Percentiles rank a stretch among this genome's conserved stretches.
Evolutionary conservation across 129 eudicot species (phyloP).

Genomic region (Centaurea solstitialis): DNA sequence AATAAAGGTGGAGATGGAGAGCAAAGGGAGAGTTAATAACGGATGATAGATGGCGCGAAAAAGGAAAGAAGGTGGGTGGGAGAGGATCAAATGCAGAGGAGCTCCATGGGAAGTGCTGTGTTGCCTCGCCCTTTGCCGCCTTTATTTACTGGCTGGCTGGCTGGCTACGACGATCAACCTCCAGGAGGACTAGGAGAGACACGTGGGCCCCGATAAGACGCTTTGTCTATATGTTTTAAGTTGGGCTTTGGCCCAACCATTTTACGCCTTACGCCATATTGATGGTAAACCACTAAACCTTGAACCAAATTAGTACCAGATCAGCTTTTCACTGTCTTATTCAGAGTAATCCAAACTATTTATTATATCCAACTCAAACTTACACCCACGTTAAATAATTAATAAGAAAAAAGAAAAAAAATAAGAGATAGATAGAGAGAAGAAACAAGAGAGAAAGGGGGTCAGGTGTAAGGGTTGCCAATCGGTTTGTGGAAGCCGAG

Average conservation of each 20-base stretch:
- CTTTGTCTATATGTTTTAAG: background rate
- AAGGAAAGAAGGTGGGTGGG: slow-evolving; percentile 21
- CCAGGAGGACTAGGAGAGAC: background rate
- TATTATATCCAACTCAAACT: too few species aligned
- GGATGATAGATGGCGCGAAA: slow-evolving; percentile 38
- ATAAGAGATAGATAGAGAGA: too few species aligned
- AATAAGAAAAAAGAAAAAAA: too few species aligned
- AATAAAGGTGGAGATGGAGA: slow-evolving; percentile 11
- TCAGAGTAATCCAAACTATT: too few species aligned
- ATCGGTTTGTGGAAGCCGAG: too few species aligned
- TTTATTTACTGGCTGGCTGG: background rate
- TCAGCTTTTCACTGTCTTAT: too few species aligned
- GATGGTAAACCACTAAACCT: too few species aligned
- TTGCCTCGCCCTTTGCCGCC: slow-evolving; percentile 27
- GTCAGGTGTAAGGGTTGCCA: too few species aligned
- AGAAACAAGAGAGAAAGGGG: too few species aligned
- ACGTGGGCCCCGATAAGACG: background rate
- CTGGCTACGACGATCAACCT: background rate
- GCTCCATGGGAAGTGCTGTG: slow-evolving; percentile 22
- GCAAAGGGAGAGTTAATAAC: background rate
- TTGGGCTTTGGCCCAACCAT: slow-evolving; percentile 15
- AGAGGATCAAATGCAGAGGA: slow-evolving; percentile 15
- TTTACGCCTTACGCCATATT: too few species aligned
- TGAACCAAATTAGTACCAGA: too few species aligned
- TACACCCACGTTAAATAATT: too few species aligned